Conservation (phyloP, 371 early-diverging fungal species). For the Mucor mucedo region DNA sequence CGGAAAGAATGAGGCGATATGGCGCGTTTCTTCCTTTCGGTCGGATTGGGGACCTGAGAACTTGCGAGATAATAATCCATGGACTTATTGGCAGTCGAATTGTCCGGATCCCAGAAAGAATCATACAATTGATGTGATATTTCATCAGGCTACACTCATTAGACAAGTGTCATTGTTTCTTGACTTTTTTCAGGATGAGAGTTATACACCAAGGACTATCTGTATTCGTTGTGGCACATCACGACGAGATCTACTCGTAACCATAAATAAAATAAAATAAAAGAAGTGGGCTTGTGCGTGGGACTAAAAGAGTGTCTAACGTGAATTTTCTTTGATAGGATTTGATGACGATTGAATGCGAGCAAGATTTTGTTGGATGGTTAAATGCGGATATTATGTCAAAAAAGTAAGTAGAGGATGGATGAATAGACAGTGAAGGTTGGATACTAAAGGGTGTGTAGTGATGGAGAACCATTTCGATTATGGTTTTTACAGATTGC, state of each 20-base stretch:
- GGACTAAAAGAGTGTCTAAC: not conserved
- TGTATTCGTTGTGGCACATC: constrained; percentile 77
- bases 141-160: constrained; percentile 43
- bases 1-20: constrained; percentile 55
- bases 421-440: no score
- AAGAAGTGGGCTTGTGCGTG: not conserved
- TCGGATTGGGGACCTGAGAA: constrained; percentile 68
- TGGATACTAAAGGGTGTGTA: not conserved
- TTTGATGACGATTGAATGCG: constrained; percentile 58
- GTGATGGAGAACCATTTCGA: constrained; percentile 56
- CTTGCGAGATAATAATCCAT: constrained; percentile 69
- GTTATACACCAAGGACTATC: constrained; percentile 87
- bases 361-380: constrained; percentile 76
- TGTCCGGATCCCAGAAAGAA: constrained; percentile 47
- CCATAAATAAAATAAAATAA: not conserved
- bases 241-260: constrained; percentile 56
- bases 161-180: constrained; percentile 76
- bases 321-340: constrained; percentile 33
- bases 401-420: constrained; percentile 1
- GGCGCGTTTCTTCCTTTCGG: constrained; percentile 79
- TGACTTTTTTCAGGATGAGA: constrained; percentile 86
- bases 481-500: constrained; percentile 76
- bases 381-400: constrained; percentile 57
- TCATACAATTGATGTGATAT: constrained; percentile 42
- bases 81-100: constrained; percentile 88